Evolutionary conservation across 345 rosid species (phyloP).

Genomic region (Arabis alpina): DNA sequence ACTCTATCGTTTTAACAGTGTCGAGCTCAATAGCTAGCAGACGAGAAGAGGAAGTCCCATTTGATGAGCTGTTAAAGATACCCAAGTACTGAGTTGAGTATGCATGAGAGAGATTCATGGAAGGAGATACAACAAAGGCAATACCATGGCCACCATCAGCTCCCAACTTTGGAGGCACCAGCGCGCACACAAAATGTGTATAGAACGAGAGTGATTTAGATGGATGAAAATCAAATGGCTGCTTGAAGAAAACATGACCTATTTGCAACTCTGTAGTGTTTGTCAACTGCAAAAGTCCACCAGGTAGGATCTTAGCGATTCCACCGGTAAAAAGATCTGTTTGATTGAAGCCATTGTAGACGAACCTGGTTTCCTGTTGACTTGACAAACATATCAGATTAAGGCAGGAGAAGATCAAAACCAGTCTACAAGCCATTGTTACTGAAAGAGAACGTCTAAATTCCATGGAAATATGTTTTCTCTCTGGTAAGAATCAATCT

Average conservation of each 20-base stretch:
- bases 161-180: constrained; percentile 35
- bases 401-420: constrained; percentile 17
- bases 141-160: constrained; percentile 48
- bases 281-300: constrained; percentile 57
- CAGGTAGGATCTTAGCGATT: constrained; percentile 39
- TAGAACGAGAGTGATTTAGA: constrained; percentile 37
- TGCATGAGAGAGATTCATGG: constrained; percentile 33
- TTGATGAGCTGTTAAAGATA: constrained; percentile 42
- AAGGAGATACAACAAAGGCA: constrained; percentile 46
- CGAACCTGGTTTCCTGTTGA: constrained; percentile 41
- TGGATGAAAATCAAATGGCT: constrained; percentile 44
- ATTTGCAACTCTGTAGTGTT: constrained; percentile 36
- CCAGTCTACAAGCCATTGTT: constrained; percentile 1
- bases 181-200: constrained; percentile 49
- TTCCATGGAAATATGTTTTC: not conserved
- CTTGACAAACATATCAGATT: constrained; percentile 20
- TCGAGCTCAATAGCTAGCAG: constrained; percentile 65
- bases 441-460: not conserved
- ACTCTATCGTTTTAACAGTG: constrained; percentile 43
- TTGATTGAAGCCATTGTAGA: constrained; percentile 48
- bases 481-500: not conserved
- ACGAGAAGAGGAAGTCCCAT: constrained; percentile 44
- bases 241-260: constrained; percentile 55
- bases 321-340: constrained; percentile 42
- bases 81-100: constrained; percentile 43